These are phyloP conservation scores for Amanita pallidorosea DNA, from an alignment of 768 basidiomycete genomes.

Conservation along the genomic window DNA sequence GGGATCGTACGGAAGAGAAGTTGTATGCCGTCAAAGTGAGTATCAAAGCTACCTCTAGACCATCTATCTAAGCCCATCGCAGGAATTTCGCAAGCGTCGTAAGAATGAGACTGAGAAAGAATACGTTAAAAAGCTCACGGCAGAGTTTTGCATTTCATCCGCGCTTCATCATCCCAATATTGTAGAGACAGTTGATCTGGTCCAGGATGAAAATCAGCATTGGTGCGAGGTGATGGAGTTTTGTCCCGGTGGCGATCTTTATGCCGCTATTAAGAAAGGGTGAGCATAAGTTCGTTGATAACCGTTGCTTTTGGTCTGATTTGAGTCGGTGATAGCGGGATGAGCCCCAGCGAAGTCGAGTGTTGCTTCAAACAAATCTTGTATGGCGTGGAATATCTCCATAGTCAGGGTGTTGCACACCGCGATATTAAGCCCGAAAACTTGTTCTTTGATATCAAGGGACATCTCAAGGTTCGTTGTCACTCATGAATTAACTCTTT, in stretches of 20 bases:
- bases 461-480: constrained; percentile 77
- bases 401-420: constrained; percentile 95
- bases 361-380: constrained; percentile 98
- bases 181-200: constrained; percentile 97
- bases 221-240: constrained; percentile 99
- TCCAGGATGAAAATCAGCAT: constrained; percentile 93
- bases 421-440: constrained; percentile 99
- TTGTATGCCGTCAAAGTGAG: constrained; percentile 94
- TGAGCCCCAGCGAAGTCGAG: constrained; percentile 88
- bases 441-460: constrained; percentile 84
- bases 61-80: constrained; percentile 4
- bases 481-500: not conserved
- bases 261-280: constrained; percentile 98
- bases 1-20: constrained; percentile 95
- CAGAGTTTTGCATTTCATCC: constrained; percentile 97
- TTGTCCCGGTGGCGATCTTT: constrained; percentile 95
- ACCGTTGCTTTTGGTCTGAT: constrained; percentile 4
- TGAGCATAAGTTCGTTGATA: constrained; percentile 15
- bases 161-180: constrained; percentile 90
- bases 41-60: constrained; percentile 6
- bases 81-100: constrained; percentile 97
- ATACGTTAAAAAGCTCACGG: constrained; percentile 99
- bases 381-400: constrained; percentile 80
- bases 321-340: constrained; percentile 26
- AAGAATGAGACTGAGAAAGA: constrained; percentile 99